Percentiles rank a stretch among this genome's conserved stretches.
phyloP scores from a whole-genome alignment of 1,284 basidiomycete genomes.

The Irpex lacteus region DNA sequence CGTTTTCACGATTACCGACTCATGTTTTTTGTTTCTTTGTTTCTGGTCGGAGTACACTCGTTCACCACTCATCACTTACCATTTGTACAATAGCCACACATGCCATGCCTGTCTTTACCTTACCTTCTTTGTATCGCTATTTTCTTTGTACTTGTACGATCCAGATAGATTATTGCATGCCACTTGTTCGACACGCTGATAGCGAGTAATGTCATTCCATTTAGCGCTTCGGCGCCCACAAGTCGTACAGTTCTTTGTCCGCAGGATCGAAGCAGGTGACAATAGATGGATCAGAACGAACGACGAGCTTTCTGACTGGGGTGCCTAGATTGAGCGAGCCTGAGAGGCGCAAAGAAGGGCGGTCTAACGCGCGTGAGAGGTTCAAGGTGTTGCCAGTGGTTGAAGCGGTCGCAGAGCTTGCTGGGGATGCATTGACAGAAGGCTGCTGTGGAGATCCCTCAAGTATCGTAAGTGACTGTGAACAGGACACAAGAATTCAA shows the following conservation, averaged over 20 bases:
- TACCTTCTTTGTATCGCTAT: not conserved
- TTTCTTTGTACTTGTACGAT: not conserved
- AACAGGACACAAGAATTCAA: not conserved
- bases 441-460: not conserved
- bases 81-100: constrained; percentile 2
- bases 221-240: constrained; percentile 60
- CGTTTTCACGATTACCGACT: not conserved
- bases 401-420: not conserved
- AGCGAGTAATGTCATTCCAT: not conserved
- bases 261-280: constrained; percentile 68
- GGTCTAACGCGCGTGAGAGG: not conserved
- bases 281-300: constrained; percentile 62
- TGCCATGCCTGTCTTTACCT: constrained; percentile 8
- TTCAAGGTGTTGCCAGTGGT: not conserved
- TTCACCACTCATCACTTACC: not conserved
- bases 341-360: constrained; percentile 3
- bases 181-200: not conserved
- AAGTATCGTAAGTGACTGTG: not conserved
- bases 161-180: not conserved
- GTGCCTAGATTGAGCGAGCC: constrained; percentile 22
- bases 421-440: not conserved
- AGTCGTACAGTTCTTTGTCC: constrained; percentile 69
- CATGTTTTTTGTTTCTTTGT: not conserved
- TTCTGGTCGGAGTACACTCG: not conserved
- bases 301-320: constrained; percentile 37